phyloP scores from a whole-genome alignment of 2,329 filamentous ascomycete genomes.

The Bertia moriformis region DNA sequence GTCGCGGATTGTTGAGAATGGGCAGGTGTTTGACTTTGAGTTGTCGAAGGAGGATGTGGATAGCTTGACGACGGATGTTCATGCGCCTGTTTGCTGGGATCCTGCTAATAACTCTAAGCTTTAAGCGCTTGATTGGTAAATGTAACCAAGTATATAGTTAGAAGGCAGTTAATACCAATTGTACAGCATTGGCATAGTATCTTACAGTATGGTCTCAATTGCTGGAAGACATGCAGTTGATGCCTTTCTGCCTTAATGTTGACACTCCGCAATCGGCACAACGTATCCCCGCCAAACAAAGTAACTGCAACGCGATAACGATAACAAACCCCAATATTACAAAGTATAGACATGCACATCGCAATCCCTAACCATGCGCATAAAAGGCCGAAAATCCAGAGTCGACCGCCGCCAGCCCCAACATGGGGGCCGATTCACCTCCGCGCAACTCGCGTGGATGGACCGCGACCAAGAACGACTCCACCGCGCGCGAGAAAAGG shows the following conservation, averaged over 20 bases:
- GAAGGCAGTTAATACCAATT: not conserved
- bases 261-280: conserved; percentile 11
- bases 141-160: not conserved
- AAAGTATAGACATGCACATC: not conserved
- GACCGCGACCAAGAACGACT: not conserved
- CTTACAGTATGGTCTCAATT: not conserved
- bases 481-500: not conserved
- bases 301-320: conserved; percentile 7
- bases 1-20: conserved; percentile 44
- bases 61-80: conserved; percentile 33
- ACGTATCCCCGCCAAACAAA: conserved; percentile 12
- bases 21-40: conserved; percentile 43
- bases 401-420: conserved; percentile 20
- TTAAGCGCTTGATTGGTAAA: too few species aligned
- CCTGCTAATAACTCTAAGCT: conserved; percentile 13
- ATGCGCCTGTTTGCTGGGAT: conserved; percentile 44
- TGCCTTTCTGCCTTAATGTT: conserved; percentile 6
- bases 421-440: conserved; percentile 11
- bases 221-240: not conserved
- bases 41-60: conserved; percentile 42
- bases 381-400: conserved; percentile 14
- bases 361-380: not conserved
- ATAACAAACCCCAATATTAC: conserved; percentile 6
- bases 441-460: conserved; percentile 7
- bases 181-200: not conserved